Evolutionary conservation across 108 stramenopile genomes (phyloP), one percentile per base, ranked within the genome.

Genomic region (Asterionellopsis glacialis): DNA sequence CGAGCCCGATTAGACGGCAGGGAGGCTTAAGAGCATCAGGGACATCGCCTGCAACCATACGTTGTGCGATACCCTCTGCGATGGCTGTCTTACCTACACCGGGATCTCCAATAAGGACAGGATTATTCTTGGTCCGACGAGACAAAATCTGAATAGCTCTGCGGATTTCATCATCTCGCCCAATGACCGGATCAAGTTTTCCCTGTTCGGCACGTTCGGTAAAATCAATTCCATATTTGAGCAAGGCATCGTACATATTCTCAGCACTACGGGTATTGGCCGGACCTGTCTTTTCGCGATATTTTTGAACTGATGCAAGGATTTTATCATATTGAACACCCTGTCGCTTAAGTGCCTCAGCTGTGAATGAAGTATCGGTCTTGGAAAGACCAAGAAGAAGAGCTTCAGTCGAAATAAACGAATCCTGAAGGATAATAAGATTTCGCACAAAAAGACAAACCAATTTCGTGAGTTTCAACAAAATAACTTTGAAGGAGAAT

Each of bases 71-170:
- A 33, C 94, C 94, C 64, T 99, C 98, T 14, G 94, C 97, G 45
- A 98, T 94, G 11, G 97, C 98, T 18, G 98, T 98, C 78, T 97
- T 97, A 40, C 96, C 95, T 22, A 92, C 96, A 49, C 97, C 97
- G 5, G 98, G 97, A 76, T 98, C 97, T 33, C 98, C 98, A 63
- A 99, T 93, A 44, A 99, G 75, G n/a, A 97, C 87, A 9, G 97
- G 97, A 73, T 99, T 99, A 70, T 97, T 97, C 88, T 99, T 99
- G 53, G 97, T 97, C 26, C 97, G 81, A 19, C 98, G 84, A 51
- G 87, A 85, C 24, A 99, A 80, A 50, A 99, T 95, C 68, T 96
- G 95, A 67, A 99, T 94, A 40, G 86, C 97, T 23, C 81, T 77
- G 16, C 98, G 91, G 59, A 99, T 97, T 72, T 99, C 98, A 47